Conservation (phyloP, 192 early-diverging fungal genomes). For the Gonapodya prolifera region DNA sequence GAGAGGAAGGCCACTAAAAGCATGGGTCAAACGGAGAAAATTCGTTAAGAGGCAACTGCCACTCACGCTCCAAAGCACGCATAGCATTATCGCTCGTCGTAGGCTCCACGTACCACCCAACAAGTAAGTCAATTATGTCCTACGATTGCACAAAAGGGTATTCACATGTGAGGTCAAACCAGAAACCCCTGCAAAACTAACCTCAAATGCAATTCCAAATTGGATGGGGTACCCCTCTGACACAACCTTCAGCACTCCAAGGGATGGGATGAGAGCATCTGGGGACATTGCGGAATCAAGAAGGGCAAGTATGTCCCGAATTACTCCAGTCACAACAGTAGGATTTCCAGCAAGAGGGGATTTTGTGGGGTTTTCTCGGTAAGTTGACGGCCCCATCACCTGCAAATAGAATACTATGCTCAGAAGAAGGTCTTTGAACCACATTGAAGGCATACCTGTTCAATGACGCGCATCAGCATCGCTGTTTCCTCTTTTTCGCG, state of each 20-base stretch:
- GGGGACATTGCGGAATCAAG: conserved; percentile 19
- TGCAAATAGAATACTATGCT: too few relatives aligned
- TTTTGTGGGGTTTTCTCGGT: not conserved
- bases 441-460: not conserved
- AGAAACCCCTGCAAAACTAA: not conserved
- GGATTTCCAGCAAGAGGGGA: not conserved
- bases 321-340: conserved; percentile 6
- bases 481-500: not conserved
- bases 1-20: conserved; percentile 24
- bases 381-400: too few relatives aligned
- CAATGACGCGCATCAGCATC: not conserved
- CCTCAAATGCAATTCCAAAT: conserved; percentile 21
- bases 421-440: too few relatives aligned
- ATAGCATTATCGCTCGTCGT: conserved; percentile 5
- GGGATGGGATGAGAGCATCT: conserved; percentile 16
- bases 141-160: not conserved
- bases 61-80: not conserved
- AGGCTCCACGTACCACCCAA: conserved; percentile 58
- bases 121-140: conserved; percentile 45
- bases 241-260: conserved; percentile 22
- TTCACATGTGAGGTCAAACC: not conserved
- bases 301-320: conserved; percentile 18
- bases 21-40: not conserved
- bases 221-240: conserved; percentile 16
- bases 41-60: not conserved